phyloP scores from a whole-genome alignment of 208 protist genomes.

The Acanthamoeba triangularis region DNA sequence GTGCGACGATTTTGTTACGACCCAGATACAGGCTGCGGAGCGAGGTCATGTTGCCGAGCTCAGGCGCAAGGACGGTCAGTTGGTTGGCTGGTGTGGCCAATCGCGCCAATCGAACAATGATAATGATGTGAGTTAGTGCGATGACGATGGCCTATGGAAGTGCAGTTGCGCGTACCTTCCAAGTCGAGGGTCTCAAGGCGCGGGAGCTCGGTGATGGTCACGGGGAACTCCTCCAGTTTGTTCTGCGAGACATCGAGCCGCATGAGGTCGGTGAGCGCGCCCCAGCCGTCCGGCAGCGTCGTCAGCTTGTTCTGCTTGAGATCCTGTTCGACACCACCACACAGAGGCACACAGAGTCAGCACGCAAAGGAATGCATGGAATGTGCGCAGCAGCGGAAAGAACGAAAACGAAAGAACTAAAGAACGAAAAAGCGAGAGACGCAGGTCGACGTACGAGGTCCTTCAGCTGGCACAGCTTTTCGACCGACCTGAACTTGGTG shows the following conservation, averaged over 20 bases:
- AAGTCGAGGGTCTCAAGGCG: conserved; percentile 65
- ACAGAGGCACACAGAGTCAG: not conserved
- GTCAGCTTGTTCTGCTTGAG: conserved; percentile 70
- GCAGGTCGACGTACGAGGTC: not conserved
- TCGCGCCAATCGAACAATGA: too few species aligned
- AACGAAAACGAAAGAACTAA: not conserved
- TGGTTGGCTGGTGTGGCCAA: not conserved
- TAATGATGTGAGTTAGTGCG: too few species aligned
- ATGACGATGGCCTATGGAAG: not conserved
- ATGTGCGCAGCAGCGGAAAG: not conserved
- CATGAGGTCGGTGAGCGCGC: conserved; percentile 22
- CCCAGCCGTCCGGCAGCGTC: conserved; percentile 18
- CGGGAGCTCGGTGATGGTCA: conserved; percentile 50
- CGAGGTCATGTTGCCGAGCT: conserved; percentile 74
- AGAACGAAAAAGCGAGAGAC: not conserved
- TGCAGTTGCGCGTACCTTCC: conserved; percentile 6
- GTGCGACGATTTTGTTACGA: conserved; percentile 35
- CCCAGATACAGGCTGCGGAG: conserved; percentile 84
- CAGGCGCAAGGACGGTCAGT: conserved; percentile 74
- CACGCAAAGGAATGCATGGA: not conserved
- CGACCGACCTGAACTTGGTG: conserved; percentile 30
- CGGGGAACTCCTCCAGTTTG: conserved; percentile 35
- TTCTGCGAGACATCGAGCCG: conserved; percentile 68
- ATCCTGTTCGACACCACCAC: not conserved
- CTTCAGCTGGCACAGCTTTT: conserved; percentile 64